These are phyloP conservation scores for Aspergillus bertholletiae DNA, from an alignment of 495 filamentous ascomycete species.

Conservation along the genomic window DNA sequence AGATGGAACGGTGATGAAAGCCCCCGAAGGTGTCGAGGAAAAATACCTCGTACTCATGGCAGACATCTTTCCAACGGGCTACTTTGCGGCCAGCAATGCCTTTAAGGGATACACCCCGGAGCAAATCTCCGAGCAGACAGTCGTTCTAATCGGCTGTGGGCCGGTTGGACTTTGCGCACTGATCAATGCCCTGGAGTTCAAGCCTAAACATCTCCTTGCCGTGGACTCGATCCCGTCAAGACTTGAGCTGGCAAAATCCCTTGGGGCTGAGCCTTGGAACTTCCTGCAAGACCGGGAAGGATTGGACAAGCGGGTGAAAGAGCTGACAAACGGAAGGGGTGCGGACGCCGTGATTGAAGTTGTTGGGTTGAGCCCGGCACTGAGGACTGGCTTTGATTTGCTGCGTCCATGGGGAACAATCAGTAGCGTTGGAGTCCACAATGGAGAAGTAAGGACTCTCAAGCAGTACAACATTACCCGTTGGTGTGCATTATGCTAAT, in stretches of 20 bases:
- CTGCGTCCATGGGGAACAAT: slow-evolving; percentile 85
- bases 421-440: slow-evolving; percentile 89
- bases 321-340: slow-evolving; percentile 77
- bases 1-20: slow-evolving; percentile 75
- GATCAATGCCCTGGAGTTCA: slow-evolving; percentile 75
- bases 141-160: slow-evolving; percentile 85
- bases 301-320: slow-evolving; percentile 66
- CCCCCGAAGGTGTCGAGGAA: slow-evolving; percentile 71
- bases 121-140: slow-evolving; percentile 65
- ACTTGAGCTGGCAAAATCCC: slow-evolving; percentile 67
- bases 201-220: slow-evolving; percentile 77
- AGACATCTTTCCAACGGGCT: slow-evolving; percentile 73
- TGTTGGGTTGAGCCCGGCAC: slow-evolving; percentile 78
- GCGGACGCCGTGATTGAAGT: slow-evolving; percentile 92
- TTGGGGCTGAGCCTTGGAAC: slow-evolving; percentile 87
- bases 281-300: slow-evolving; percentile 67
- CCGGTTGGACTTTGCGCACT: slow-evolving; percentile 86
- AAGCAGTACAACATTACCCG: too few relatives aligned
- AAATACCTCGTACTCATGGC: slow-evolving; percentile 71
- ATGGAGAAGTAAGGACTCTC: slow-evolving; percentile 61
- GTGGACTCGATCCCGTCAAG: slow-evolving; percentile 79
- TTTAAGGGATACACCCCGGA: slow-evolving; percentile 63
- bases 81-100: slow-evolving; percentile 81
- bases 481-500: too few relatives aligned
- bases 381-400: slow-evolving; percentile 80